A percentile compares a stretch with the other conserved stretches of the same genome.
Conservation (phyloP, 1,284 basidiomycete genomes). For the Sanguinoderma infundibulare region DNA sequence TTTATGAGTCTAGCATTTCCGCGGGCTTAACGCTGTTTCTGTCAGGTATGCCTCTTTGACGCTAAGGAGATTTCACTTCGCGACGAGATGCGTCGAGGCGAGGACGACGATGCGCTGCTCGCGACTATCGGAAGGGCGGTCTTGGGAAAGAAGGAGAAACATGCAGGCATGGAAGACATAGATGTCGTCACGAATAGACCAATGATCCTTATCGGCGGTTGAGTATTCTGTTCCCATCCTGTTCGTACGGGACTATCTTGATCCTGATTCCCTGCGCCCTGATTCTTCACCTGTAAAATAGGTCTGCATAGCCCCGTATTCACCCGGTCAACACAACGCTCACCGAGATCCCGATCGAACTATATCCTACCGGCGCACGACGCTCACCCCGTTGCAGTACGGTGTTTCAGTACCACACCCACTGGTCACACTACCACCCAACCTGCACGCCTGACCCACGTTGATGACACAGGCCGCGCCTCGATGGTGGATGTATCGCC, state of each 20-base stretch:
- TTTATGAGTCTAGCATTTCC: constrained; percentile 1
- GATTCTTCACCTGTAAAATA: constrained; percentile 19
- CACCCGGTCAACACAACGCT: constrained; percentile 22
- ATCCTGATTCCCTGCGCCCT: constrained; percentile 21
- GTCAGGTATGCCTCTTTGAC: constrained; percentile 88
- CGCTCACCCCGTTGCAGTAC: constrained; percentile 14
- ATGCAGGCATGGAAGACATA: constrained; percentile 83
- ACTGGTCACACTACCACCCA: constrained; percentile 10
- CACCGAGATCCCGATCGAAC: constrained; percentile 14
- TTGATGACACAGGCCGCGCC: constrained; percentile 69
- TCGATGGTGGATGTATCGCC: constrained; percentile 82
- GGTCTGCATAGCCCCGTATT: constrained; percentile 20
- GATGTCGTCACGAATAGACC: constrained; percentile 79
- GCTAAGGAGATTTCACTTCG: constrained; percentile 83
- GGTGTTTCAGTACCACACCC: constrained; percentile 26
- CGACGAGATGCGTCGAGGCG: constrained; percentile 70
- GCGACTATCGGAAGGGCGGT: constrained; percentile 71
- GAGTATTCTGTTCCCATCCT: constrained; percentile 45
- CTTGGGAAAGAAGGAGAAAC: constrained; percentile 80
- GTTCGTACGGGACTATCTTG: constrained; percentile 31
- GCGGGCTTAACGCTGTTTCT: not conserved
- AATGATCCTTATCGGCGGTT: constrained; percentile 93
- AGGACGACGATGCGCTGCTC: constrained; percentile 68
- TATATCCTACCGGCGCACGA: constrained; percentile 8
- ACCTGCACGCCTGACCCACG: constrained; percentile 60